Evolutionary conservation across 2,329 filamentous ascomycete genomes (phyloP), one percentile per base, ranked within the genome.

Genomic region (Rhynchosporium graminicola): DNA sequence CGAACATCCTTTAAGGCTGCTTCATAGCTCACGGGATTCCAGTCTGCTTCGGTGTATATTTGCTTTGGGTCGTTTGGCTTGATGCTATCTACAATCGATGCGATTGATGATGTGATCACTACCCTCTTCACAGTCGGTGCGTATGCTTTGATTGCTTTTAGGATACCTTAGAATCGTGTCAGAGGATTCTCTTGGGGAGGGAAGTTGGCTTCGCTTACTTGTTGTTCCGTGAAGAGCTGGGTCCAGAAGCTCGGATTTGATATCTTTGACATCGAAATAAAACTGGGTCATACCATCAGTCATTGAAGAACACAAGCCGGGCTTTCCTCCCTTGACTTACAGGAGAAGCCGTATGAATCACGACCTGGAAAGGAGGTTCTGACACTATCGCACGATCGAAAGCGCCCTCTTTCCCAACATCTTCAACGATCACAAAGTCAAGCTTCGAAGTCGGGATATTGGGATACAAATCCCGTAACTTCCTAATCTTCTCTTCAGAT

Each of bases 361-460:
- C 88, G 56, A 83, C 86, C 70, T 90, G 86, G 67, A 93, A 63
- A 4, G 61, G 60, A 46, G 42, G 55, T 7, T 92, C 90, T 0
- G 75, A 72, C 0, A 76, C 66, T 1, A 75, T 72, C 60, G 73
- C 65, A 71, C 82, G 74, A 62, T 88, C 82, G 68, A 94, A 94
- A 20, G 88, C 89, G 29, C 82, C 83, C 15, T 85, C 80, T 66
- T 85, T 73, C 0, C 87, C 86, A 66, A 95, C 86, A 68, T 95
- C 89, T 50, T 85, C 81, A 15, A 94, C 88, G 63, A 93, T 83
- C 36, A 72, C 76, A 59, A 77, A 80, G 1, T 76, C 75, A 1
- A 80, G 64, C 26, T 59, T 45, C 2, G 58, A 54, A 10, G 47
- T 46, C 8, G 42, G 31, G 50, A 59, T 13, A 31, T 71, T 68